phyloP scores from a whole-genome alignment of 2,329 filamentous ascomycete species.

The Helotiales sp. region DNA sequence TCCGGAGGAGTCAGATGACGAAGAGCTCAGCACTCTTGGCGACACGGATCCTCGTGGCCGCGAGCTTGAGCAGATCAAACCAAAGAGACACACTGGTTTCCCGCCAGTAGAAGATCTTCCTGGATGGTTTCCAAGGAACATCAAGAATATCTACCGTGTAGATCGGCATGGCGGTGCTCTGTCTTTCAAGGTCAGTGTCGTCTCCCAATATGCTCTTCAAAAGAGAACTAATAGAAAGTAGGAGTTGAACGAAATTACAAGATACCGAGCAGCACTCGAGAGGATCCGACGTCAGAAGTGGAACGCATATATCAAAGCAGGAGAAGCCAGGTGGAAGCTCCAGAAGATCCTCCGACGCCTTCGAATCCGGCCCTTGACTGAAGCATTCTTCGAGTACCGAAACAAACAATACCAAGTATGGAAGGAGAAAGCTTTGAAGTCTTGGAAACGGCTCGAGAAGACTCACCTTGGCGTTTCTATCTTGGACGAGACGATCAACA shows the following conservation, averaged over 20 bases:
- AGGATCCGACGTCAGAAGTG: constrained; percentile 25
- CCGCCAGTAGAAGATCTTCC: constrained; percentile 21
- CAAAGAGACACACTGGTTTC: constrained; percentile 12
- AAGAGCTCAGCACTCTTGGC: not conserved
- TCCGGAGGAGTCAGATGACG: constrained; percentile 1
- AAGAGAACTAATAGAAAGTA: not conserved
- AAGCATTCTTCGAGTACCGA: constrained; percentile 19
- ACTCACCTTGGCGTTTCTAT: constrained; percentile 20
- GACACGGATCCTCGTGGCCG: constrained; percentile 2
- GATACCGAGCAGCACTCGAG: constrained; percentile 21
- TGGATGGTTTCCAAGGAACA: constrained; percentile 23
- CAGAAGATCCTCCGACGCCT: constrained; percentile 19
- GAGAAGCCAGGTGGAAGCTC: constrained; percentile 22
- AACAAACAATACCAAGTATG: constrained; percentile 19
- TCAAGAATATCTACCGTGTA: constrained; percentile 26
- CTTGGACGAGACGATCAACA: constrained; percentile 27
- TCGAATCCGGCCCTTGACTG: constrained; percentile 9
- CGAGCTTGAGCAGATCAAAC: not conserved
- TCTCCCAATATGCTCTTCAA: not conserved
- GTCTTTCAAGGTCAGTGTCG: constrained; percentile 17
- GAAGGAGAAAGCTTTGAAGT: constrained; percentile 21
- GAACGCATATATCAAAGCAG: constrained; percentile 23
- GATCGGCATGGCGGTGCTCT: constrained; percentile 28
- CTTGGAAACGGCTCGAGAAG: constrained; percentile 27
- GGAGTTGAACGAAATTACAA: constrained; percentile 27